Percentiles rank a stretch among this genome's conserved stretches.
phyloP scores from a whole-genome alignment of 164 flowering plant species.

The Vitis cinerea region DNA sequence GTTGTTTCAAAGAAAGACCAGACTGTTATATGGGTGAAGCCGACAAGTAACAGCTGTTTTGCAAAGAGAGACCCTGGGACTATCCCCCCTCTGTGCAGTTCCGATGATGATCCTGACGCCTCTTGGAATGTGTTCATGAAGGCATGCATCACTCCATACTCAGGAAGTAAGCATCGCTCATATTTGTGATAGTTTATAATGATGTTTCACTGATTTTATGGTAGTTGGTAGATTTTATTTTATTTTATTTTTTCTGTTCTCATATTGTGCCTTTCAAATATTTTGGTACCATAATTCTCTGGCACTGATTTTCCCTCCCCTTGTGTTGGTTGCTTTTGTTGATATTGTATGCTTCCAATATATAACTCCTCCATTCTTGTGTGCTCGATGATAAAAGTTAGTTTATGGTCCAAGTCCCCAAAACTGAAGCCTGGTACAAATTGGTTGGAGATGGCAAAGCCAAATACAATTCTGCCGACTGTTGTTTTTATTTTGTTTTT shows the following conservation, averaged over 20 bases:
- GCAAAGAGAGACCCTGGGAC: conserved; percentile 55
- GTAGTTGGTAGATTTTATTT: too few relatives aligned
- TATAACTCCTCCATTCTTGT: too few relatives aligned
- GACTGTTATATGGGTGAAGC: conserved; percentile 82
- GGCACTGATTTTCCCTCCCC: not conserved
- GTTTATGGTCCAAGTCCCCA: not conserved
- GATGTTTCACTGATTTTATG: too few relatives aligned
- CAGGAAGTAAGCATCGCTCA: conserved; percentile 53
- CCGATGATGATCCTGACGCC: conserved; percentile 73
- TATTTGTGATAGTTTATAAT: not conserved
- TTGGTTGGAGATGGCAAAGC: not conserved
- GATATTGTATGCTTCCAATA: not conserved
- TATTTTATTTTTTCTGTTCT: not conserved
- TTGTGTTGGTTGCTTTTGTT: not conserved
- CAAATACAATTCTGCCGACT: too few relatives aligned
- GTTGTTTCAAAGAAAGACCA: conserved; percentile 68
- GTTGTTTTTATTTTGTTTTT: too few relatives aligned
- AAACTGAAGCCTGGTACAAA: not conserved
- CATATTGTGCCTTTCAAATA: not conserved
- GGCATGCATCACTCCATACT: conserved; percentile 75
- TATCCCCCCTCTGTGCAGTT: conserved; percentile 58
- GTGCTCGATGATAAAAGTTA: not conserved
- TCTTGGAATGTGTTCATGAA: conserved; percentile 77
- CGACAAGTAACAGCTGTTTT: conserved; percentile 69
- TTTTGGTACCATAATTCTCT: not conserved